Base-by-base conservation (phyloP, 257 asterid species). In the Gentiana macrophylla region DNA sequence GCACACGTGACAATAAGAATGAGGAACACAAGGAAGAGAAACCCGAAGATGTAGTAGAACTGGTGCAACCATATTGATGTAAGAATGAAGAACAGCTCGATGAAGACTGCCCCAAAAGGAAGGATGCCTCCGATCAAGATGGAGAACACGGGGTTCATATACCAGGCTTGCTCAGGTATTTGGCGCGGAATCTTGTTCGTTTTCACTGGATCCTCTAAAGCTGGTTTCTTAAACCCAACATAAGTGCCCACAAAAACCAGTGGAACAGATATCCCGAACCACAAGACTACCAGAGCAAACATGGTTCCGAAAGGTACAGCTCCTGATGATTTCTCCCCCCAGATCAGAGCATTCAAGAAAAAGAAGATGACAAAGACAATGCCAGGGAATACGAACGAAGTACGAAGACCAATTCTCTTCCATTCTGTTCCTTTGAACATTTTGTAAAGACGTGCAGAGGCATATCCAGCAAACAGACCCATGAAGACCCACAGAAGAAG, bases 41-140 rank as follows among this genome's bases (percentile, higher is more conserved):
- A 88, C 13, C 96, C 96, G 4, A 88, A 88, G 10, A 88, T 84
- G 84, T 88, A 88, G 69, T 88, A 88, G 69, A 88, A 88, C 65
- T 88, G 96, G 61, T 88, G 83, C 76, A 88, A 59, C 96, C 96
- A 88, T 63, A 88, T 88, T 35, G 96, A 87, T 8, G 96, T 84
- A 63, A 87, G 85, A 76, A 87, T 87, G 82, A 87, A 87, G 59
- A 87, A 87, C 52, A 87, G 77, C 81, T 87, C 96, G 12, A 87
- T 84, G 59, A 87, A 87, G 11, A 84, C 87, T 4, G 94, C 94
- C 49, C 94, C 94, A 24, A 84, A 84, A 5, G 94, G 94, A 24
- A 84, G 85, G 62, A 84, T 79, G 76, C 94, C 94, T 37, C 94
- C 94, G 0, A 80, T 80, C 33, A 83, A 69, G 69, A 83, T 78